A percentile compares a stretch with the other conserved stretches of the same genome.
Evolutionary conservation across 164 flowering plant species (phyloP).

Genomic region (Magnolia officinalis): DNA sequence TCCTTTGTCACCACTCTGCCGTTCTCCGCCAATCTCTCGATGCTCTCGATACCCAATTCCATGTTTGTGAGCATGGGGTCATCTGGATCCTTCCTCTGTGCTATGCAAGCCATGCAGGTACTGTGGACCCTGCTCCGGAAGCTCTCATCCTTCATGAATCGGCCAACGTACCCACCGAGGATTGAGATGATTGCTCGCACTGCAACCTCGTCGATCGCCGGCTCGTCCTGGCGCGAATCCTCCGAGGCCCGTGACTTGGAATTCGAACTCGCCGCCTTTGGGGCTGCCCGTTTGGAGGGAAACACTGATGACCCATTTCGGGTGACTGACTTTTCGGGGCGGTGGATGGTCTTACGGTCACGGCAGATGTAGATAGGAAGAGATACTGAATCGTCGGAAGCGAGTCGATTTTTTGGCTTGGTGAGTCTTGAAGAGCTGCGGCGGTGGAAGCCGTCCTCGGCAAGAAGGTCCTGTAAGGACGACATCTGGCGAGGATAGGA

Average conservation of each 20-base stretch:
- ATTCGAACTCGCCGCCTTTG: slow-evolving; percentile 24
- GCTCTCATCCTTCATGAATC: slow-evolving; percentile 34
- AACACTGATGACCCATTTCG: slow-evolving; percentile 25
- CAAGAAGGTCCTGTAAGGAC: slow-evolving; percentile 50
- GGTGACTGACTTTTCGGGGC: slow-evolving; percentile 11
- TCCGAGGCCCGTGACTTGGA: slow-evolving; percentile 11
- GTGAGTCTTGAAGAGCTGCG: slow-evolving; percentile 7
- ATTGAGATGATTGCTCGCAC: slow-evolving; percentile 53
- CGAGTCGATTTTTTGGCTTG: slow-evolving; percentile 14
- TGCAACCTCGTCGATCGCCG: slow-evolving; percentile 52
- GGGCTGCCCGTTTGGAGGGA: slow-evolving; percentile 22
- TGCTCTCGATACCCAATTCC: slow-evolving; percentile 43
- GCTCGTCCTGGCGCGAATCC: slow-evolving; percentile 23
- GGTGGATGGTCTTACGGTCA: slow-evolving; percentile 30
- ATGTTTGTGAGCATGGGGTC: slow-evolving; percentile 37
- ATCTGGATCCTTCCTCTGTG: slow-evolving; percentile 18
- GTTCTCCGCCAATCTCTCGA: slow-evolving; percentile 36
- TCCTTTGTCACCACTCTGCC: slow-evolving; percentile 21
- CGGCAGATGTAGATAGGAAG: slow-evolving; percentile 52
- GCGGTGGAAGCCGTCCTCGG: slow-evolving; percentile 42
- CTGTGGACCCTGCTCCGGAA: slow-evolving; percentile 35
- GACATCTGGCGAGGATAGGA: slow-evolving; percentile 28
- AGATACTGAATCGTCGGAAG: slow-evolving; percentile 23
- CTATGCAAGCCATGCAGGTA: slow-evolving; percentile 36
- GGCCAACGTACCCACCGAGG: slow-evolving; percentile 49